A percentile compares a stretch with the other conserved stretches of the same genome.
Evolutionary conservation across 164 flowering plant genomes (phyloP).

Genomic region (Paratinospora sagittata): DNA sequence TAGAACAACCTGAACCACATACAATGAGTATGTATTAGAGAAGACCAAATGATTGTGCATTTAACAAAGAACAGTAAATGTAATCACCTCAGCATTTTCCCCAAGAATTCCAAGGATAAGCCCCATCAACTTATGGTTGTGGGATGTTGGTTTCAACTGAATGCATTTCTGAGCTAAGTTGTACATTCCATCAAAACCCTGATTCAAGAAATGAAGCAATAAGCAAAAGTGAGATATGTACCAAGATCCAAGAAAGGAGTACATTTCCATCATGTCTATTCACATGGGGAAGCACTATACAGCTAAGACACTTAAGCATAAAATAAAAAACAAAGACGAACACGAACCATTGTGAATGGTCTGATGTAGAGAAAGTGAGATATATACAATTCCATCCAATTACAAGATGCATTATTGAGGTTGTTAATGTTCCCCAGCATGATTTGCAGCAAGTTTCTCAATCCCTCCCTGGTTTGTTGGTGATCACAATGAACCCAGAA

Average conservation of each 20-base stretch:
- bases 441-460: constrained; percentile 70
- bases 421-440: constrained; percentile 68
- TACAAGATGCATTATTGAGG: constrained; percentile 49
- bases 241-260: not conserved
- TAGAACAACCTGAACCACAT: constrained; percentile 69
- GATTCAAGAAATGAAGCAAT: constrained; percentile 21
- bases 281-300: not conserved
- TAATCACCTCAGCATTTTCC: constrained; percentile 84
- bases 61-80: constrained; percentile 7
- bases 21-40: not conserved
- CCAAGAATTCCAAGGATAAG: constrained; percentile 78
- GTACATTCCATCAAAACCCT: constrained; percentile 91
- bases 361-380: constrained; percentile 79
- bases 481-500: constrained; percentile 90
- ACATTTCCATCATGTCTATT: not conserved
- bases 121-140: constrained; percentile 46
- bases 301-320: no score
- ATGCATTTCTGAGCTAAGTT: constrained; percentile 87
- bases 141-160: constrained; percentile 56
- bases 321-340: not conserved
- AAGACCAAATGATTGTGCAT: constrained; percentile 2
- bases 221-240: no score
- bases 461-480: constrained; percentile 62
- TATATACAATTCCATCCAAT: constrained; percentile 84
- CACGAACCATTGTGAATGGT: constrained; percentile 73